Base-by-base conservation (phyloP, 805 yeast species). In the Saccharomycopsis babjevae region DNA sequence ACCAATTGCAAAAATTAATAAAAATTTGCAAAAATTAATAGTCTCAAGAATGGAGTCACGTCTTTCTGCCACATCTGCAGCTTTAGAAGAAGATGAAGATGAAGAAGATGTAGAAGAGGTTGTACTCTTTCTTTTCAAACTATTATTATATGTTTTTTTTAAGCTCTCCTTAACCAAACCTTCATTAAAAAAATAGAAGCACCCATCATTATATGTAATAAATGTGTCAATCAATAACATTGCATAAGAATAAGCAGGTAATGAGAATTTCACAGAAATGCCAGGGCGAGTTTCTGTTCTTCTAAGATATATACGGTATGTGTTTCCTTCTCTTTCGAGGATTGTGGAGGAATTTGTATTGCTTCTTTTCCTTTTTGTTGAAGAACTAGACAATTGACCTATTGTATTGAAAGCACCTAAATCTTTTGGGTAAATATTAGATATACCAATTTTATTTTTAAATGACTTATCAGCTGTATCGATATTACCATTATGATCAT, bases 171-270 rank as follows among this genome's bases (percentile, higher is more conserved):
- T 87, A 28, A 86, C 89, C 22, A 86, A 68, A 0, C 96, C 96
- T 70, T 88, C 96, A 68, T 88, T 88, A 74, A 88, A 88, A 68
- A 88, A 88, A 72, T 88, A 88, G 70, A 88, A 88, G 67, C 96
- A 88, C 0, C 92, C 94, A 71, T 87, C 94, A 67, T 88, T 88
- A 70, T 86, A 88, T 58, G 86, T 85, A 59, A 88, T 80, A 66
- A 88, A 88, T 0, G 89, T 84, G 68, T 88, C 93, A 13, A 88
- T 88, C 57, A 88, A 72, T 15, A 86, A 70, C 80, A 85, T 80
- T 6, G 93, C 91, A 70, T 87, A 86, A 2, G 89, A 82, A 65
- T 86, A 87, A 15, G 89, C 83, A 0, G 96, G 96, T 18, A 88
- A 73, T 0, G 89, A 80, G 68, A 86, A 86, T 67, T 85, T 84